phyloP scores from a whole-genome alignment of 495 filamentous ascomycete genomes.

The Xylaria grammica region DNA sequence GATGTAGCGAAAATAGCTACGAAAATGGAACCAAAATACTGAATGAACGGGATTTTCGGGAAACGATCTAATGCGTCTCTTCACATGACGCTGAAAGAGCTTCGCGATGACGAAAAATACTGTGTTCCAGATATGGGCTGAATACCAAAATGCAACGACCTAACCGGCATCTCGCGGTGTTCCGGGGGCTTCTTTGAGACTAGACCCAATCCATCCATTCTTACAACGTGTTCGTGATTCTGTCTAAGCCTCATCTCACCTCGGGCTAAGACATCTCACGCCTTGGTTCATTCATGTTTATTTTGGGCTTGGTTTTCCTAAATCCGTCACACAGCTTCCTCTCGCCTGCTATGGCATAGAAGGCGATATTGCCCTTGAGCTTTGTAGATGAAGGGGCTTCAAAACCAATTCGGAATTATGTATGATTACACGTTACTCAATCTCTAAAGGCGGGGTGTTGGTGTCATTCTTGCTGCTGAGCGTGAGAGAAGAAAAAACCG shows the following conservation, averaged over 20 bases:
- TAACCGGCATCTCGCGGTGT: slow-evolving; percentile 11
- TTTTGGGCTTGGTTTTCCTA: background rate
- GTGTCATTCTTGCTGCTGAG: too few species aligned
- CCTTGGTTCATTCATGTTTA: background rate
- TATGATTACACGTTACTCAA: too few species aligned
- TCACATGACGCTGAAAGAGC: slow-evolving; percentile 7
- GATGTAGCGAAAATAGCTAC: slow-evolving; percentile 57
- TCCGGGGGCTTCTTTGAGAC: slow-evolving; percentile 10
- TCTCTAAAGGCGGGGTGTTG: too few species aligned
- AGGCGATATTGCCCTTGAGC: too few species aligned
- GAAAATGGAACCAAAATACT: slow-evolving; percentile 53
- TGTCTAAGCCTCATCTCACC: background rate
- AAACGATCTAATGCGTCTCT: slow-evolving; percentile 22
- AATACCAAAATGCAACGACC: slow-evolving; percentile 13
- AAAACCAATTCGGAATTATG: background rate
- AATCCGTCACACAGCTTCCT: background rate
- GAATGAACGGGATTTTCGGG: slow-evolving; percentile 34
- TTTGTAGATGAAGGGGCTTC: background rate
- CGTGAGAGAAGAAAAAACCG: too few species aligned
- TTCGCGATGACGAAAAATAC: slow-evolving; percentile 19
- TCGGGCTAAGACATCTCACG: too few species aligned
- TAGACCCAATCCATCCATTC: slow-evolving; percentile 7
- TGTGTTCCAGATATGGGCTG: slow-evolving; percentile 7
- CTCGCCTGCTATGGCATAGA: too few species aligned
- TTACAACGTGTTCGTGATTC: slow-evolving; percentile 7